Evolutionary conservation across 805 yeast species (phyloP).

Genomic region (Pichia occidentalis): DNA sequence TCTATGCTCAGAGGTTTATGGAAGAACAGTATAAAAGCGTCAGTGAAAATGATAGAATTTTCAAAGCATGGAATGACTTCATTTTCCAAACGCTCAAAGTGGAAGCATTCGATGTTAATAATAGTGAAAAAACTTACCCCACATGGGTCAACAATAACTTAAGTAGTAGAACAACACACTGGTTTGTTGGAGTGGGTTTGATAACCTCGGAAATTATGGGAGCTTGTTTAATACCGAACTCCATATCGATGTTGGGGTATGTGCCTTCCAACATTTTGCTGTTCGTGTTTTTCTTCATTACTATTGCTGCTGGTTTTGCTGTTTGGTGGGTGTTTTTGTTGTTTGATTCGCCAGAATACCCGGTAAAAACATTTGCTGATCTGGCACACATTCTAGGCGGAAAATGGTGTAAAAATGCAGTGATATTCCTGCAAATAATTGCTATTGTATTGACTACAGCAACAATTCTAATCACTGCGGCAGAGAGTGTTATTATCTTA

Average conservation of each 20-base stretch:
- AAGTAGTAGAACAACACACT: constrained; percentile 17
- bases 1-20: constrained; percentile 21
- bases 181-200: constrained; percentile 19
- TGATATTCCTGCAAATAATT: constrained; percentile 33
- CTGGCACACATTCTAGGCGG: constrained; percentile 35
- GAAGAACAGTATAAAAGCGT: constrained; percentile 16
- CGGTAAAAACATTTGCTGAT: constrained; percentile 37
- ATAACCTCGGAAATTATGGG: constrained; percentile 23
- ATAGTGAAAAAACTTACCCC: constrained; percentile 13
- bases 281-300: constrained; percentile 16
- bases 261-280: constrained; percentile 12
- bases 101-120: constrained; percentile 5
- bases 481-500: constrained; percentile 36
- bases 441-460: constrained; percentile 38
- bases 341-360: constrained; percentile 37
- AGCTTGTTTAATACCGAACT: constrained; percentile 14
- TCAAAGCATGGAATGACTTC: constrained; percentile 13
- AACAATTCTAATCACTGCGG: constrained; percentile 33
- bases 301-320: constrained; percentile 36
- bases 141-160: constrained; percentile 17
- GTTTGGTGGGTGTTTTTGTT: constrained; percentile 31
- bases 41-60: background rate
- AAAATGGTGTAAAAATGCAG: constrained; percentile 22
- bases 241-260: constrained; percentile 12
- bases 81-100: constrained; percentile 9